A percentile compares a stretch with the other conserved stretches of the same genome.
Evolutionary conservation across 2,329 filamentous ascomycete genomes (phyloP).

Genomic region (Chrysoporthe cubensis): DNA sequence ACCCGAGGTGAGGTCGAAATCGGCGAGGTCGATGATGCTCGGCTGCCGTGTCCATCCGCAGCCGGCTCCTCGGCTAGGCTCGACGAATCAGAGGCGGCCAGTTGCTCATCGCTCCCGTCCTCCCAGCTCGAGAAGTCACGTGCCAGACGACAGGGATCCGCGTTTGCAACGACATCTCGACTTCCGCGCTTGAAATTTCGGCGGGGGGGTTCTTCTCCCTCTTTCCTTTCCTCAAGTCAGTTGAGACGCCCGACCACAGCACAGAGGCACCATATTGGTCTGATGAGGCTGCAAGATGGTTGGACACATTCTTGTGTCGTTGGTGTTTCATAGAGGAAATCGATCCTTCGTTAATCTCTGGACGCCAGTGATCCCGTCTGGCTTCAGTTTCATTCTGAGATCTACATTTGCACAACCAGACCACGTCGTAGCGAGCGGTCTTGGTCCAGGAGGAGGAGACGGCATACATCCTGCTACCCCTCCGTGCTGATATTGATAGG

Average conservation of each 20-base stretch:
- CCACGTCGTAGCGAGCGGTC: background rate
- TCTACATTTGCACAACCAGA: conserved; percentile 49
- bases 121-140: conserved; percentile 31
- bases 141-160: conserved; percentile 29
- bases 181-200: conserved; percentile 19
- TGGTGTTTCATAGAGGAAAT: conserved; percentile 49
- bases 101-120: conserved; percentile 26
- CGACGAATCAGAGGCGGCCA: conserved; percentile 43
- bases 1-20: conserved; percentile 11
- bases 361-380: conserved; percentile 53
- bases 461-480: background rate
- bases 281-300: conserved; percentile 38
- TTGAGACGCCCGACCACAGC: conserved; percentile 48
- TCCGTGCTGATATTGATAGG: background rate
- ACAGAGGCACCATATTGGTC: conserved; percentile 31
- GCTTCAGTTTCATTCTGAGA: conserved; percentile 62
- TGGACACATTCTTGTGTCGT: conserved; percentile 36
- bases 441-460: background rate
- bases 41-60: conserved; percentile 27
- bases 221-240: conserved; percentile 53
- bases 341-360: conserved; percentile 63
- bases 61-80: conserved; percentile 50
- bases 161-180: conserved; percentile 20
- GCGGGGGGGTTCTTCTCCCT: background rate
- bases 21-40: conserved; percentile 25